Evolutionary conservation across 73 alveolate genomes (phyloP).

Genomic region (Durusdinium trenchii): DNA sequence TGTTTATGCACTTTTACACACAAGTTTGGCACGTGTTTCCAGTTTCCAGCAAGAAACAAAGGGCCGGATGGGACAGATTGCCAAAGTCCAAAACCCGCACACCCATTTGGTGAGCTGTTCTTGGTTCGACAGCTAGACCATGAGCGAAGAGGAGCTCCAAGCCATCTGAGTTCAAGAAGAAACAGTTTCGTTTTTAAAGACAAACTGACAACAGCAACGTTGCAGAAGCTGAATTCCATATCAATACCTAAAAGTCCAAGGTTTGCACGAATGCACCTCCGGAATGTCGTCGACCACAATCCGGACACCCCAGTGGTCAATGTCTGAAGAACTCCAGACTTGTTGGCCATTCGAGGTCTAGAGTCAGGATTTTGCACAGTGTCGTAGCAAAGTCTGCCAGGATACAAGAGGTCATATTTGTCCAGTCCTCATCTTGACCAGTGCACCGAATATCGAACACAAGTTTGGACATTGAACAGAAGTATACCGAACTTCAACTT

Average conservation of each 20-base stretch:
- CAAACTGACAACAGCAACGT: too few species aligned
- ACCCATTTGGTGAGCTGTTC: conserved; percentile 1
- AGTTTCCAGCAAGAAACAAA: neutral
- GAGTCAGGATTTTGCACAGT: neutral
- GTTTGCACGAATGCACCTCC: neutral
- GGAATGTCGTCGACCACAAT: neutral
- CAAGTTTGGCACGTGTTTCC: neutral
- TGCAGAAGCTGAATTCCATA: too few species aligned
- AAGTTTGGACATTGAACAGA: neutral
- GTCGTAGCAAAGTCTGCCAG: neutral
- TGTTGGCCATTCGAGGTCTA: neutral
- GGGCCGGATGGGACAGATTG: neutral
- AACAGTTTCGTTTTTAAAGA: too few species aligned
- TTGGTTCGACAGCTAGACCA: neutral
- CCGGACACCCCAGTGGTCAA: conserved; percentile 8
- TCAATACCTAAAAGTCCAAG: too few species aligned
- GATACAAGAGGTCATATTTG: neutral
- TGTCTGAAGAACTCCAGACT: neutral
- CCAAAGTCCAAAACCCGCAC: neutral
- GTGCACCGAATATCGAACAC: neutral
- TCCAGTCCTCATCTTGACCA: neutral
- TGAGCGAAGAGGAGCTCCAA: conserved; percentile 17
- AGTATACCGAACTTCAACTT: neutral
- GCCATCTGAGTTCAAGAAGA: conserved; percentile 44
- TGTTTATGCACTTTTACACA: too few species aligned